Conservation (phyloP, 176 grass and related monocot genomes). For the Carex kokanica region DNA sequence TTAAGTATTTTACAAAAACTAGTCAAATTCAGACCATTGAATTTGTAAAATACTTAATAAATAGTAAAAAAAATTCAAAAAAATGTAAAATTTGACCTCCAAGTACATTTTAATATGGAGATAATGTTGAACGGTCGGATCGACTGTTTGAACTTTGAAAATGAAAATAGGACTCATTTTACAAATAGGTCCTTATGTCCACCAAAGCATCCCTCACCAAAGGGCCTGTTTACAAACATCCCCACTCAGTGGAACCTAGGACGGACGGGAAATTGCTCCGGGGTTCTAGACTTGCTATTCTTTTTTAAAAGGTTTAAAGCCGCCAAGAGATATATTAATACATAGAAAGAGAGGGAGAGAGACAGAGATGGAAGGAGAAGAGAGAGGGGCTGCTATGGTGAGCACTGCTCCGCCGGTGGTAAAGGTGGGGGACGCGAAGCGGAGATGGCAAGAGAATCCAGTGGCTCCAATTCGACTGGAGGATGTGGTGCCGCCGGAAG, state of each 20-base stretch:
- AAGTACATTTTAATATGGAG: too few species aligned
- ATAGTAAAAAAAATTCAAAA: too few species aligned
- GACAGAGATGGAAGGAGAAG: constrained; percentile 9
- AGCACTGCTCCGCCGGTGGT: constrained; percentile 8
- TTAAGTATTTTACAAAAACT: too few species aligned
- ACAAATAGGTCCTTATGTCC: too few species aligned
- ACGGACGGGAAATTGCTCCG: background rate
- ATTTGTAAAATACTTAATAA: too few species aligned
- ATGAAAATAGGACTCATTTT: too few species aligned
- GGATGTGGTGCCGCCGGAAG: constrained; percentile 10
- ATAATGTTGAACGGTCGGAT: too few species aligned
- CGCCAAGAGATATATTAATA: background rate
- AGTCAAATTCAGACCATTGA: too few species aligned
- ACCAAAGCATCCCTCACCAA: background rate
- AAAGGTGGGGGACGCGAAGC: constrained; percentile 13
- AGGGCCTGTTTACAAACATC: background rate
- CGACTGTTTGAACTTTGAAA: too few species aligned
- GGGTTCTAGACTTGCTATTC: background rate
- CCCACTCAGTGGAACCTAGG: background rate
- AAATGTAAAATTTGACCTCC: too few species aligned
- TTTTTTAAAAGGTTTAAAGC: background rate
- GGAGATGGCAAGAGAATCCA: constrained; percentile 19
- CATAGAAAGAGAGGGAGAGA: background rate
- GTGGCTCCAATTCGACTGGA: constrained; percentile 20
- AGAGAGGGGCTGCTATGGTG: background rate